Percentiles rank a stretch among this genome's conserved stretches.
Conservation (phyloP, 1,284 basidiomycete genomes). For the Pyrrhoderma noxium region DNA sequence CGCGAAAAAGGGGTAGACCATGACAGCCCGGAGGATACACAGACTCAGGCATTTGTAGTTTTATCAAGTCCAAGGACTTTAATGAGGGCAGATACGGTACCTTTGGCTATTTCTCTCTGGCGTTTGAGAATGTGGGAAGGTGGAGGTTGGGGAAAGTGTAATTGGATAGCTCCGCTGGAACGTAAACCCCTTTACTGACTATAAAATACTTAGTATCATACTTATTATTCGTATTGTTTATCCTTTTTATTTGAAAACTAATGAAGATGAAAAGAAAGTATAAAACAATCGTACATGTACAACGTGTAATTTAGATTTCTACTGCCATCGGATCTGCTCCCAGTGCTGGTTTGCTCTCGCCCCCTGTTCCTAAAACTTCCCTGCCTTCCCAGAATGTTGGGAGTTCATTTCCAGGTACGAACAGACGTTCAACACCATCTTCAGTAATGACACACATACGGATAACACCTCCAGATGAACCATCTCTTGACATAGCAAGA, state of each 20-base stretch:
- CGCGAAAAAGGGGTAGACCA: conserved; percentile 20
- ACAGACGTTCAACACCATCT: conserved; percentile 84
- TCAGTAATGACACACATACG: conserved; percentile 96
- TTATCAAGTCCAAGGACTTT: conserved; percentile 42
- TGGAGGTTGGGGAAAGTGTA: conserved; percentile 26
- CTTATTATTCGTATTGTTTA: neutral
- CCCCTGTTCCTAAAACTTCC: conserved; percentile 48
- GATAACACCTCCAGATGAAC: conserved; percentile 95
- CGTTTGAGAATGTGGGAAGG: conserved; percentile 68
- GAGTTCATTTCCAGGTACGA: conserved; percentile 90
- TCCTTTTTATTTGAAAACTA: neutral
- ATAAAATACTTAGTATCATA: neutral
- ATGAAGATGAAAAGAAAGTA: neutral
- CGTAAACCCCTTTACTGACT: conserved; percentile 17
- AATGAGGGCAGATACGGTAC: conserved; percentile 48
- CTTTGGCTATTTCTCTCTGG: conserved; percentile 66
- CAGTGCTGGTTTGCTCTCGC: conserved; percentile 15
- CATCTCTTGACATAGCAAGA: conserved; percentile 96
- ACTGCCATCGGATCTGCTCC: conserved; percentile 49
- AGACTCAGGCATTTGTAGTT: conserved; percentile 56
- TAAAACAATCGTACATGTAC: conserved; percentile 2
- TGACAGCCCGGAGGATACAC: no score
- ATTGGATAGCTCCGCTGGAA: conserved; percentile 14
- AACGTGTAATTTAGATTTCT: conserved; percentile 36
- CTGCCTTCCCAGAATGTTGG: conserved; percentile 83